phyloP scores from a whole-genome alignment of 2,329 filamentous ascomycete genomes.

The Fusarium veterinarium region DNA sequence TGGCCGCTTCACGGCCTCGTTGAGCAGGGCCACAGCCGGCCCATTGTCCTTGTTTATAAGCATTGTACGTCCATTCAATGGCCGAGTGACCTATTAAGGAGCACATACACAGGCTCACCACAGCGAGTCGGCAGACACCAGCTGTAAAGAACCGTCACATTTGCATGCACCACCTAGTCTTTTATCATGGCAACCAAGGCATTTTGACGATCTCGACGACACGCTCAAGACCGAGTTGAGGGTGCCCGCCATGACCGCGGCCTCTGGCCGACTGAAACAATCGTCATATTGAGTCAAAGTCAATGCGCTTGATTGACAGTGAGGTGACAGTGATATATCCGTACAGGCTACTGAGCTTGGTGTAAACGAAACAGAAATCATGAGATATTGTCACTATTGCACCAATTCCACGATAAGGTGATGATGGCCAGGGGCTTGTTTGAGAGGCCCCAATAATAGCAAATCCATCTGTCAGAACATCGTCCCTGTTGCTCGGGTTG shows the following conservation, averaged over 20 bases:
- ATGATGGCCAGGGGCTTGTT: conserved; percentile 10
- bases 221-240: not conserved
- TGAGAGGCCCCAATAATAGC: conserved; percentile 28
- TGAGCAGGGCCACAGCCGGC: conserved; percentile 36
- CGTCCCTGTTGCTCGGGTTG: conserved; percentile 23
- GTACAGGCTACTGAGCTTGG: not conserved
- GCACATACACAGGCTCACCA: conserved; percentile 37
- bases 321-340: not conserved
- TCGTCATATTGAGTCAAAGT: conserved; percentile 28
- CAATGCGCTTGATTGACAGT: conserved; percentile 5
- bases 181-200: conserved; percentile 20
- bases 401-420: conserved; percentile 19
- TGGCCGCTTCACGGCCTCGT: conserved; percentile 30
- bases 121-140: conserved; percentile 36
- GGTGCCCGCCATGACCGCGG: conserved; percentile 23
- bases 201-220: not conserved
- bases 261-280: conserved; percentile 26
- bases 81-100: conserved; percentile 11
- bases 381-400: conserved; percentile 26
- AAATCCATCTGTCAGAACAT: conserved; percentile 6
- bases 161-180: conserved; percentile 16
- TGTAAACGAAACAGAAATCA: conserved; percentile 32
- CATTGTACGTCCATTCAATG: conserved; percentile 34
- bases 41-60: conserved; percentile 34
- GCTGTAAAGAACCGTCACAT: conserved; percentile 31